Base-by-base conservation (phyloP, 1,139 yeast species). In the Scheffersomyces quercinus region DNA sequence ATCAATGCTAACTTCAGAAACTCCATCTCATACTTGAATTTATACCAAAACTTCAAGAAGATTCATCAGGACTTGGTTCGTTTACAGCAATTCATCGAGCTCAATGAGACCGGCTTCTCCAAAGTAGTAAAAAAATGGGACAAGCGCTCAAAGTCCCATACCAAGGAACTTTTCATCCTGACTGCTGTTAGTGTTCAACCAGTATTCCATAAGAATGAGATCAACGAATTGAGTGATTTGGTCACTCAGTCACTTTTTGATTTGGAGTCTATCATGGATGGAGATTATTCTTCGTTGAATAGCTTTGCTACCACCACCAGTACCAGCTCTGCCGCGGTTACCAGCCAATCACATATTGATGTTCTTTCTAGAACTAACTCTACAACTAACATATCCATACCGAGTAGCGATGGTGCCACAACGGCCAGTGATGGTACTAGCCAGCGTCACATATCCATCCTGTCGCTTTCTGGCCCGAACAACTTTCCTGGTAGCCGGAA, bases 71-170 rank as follows among this genome's bases (percentile, higher is more conserved):
- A 93, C 63, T 72, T 93, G 50, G 85, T 88, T 50, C 77, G 96
- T 45, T 72, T 93, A 28, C 96, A 93, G 60, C 97, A 91, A 64
- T 93, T 88, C 65, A 90, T 93, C 36, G 97, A 91, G 62, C 73
- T 93, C 48, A 93, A 93, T 60, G 97, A 93, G 58, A 89, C 96
- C 0, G 99, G 98, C 13, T 93, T 93, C 65, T 84, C 95, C 28
- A 93, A 93, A 65, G 98, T 89, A 29, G 79, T 93, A 55, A 93
- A 93, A 62, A 93, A 93, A 68, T 93, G 99, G 99, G 99, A 93
- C 65, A 93, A 93, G 65, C 75, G 98, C 48, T 89, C 97, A 14
- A 90, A 91, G 56, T 88, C 96, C 2, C 96, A 89, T 54, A 91
- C 97, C 8, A 90, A 90, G 60, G 99, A 93, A 62, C 74, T 93